Evolutionary conservation across 2,329 filamentous ascomycete genomes (phyloP), one percentile per base, ranked within the genome.

Genomic region (Alternaria postmessia): DNA sequence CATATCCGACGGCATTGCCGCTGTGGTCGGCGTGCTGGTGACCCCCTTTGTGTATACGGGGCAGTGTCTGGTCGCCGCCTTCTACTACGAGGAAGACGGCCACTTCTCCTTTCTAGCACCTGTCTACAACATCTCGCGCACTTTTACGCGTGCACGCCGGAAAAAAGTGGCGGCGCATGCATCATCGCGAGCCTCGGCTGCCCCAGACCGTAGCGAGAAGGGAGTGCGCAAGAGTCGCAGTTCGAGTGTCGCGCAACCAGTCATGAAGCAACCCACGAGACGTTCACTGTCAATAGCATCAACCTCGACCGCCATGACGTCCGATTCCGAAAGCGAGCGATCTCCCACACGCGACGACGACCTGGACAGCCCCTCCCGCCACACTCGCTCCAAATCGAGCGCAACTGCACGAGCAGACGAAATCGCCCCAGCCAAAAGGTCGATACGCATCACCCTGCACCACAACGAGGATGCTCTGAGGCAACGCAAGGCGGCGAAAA

Each of bases 401-500:
- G 68, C 76, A 20, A 71, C 76, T 7, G 71, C 76, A 22, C 81
- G 83, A 26, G 75, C 82, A 30, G 90, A 93, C 64, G 91, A 93
- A 66, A 86, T 86, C 63, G 84, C 86, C 16, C 89, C 90, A 4
- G 82, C 87, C 7, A 87, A 91, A 71, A 87, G 93, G 57, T 96
- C 93, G 2, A 97, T 97, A 65, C 88, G 93, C 39, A 97, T 98
- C 72, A 96, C 95, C 79, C 84, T 97, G 14, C 89, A 94, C 76
- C 89, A 94, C 77, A 92, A 89, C 64, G 92, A 97, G 69, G 92
- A 93, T 59, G 86, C 87, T 41, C 81, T 91, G 57, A 85, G 89
- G 64, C 89, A 92, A 76, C 88, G 91, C 59, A 94, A 93, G 76
- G 87, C 89, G 18, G 86, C 89, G n/a, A 73, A 86, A 85, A 70